These are phyloP conservation scores for Bretschneidera sinensis DNA, from an alignment of 345 rosid species.

Conservation along the genomic window DNA sequence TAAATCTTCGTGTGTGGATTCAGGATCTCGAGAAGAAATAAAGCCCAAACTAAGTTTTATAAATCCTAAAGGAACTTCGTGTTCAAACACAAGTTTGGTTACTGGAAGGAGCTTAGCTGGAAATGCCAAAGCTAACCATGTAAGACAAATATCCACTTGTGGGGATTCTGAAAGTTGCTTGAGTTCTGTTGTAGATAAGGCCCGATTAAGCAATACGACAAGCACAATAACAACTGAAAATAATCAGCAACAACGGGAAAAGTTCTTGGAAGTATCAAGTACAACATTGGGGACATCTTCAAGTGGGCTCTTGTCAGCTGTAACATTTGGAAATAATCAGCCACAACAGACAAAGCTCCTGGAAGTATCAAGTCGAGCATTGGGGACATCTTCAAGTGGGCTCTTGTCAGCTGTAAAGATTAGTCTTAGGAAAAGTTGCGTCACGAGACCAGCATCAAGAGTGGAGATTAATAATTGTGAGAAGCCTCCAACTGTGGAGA, in stretches of 20 bases:
- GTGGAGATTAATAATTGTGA: background rate
- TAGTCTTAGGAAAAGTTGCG: constrained; percentile 46
- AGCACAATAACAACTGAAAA: constrained; percentile 39
- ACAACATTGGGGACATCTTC: constrained; percentile 30
- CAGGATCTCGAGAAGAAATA: constrained; percentile 18
- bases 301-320: constrained; percentile 31
- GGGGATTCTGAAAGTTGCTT: constrained; percentile 11
- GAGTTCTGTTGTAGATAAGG: constrained; percentile 18
- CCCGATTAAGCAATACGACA: constrained; percentile 21
- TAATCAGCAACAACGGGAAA: constrained; percentile 24
- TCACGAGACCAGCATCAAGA: constrained; percentile 51
- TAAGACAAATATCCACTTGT: constrained; percentile 9
- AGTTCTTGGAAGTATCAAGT: constrained; percentile 26
- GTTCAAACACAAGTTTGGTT: constrained; percentile 21
- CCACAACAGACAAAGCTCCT: no score
- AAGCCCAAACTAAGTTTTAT: constrained; percentile 29
- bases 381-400: constrained; percentile 30
- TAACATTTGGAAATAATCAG: no score
- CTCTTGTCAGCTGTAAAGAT: constrained; percentile 35
- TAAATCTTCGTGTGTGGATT: constrained; percentile 14
- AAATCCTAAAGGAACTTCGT: constrained; percentile 28
- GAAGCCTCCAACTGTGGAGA: constrained; percentile 15
- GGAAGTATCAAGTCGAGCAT: constrained; percentile 37
- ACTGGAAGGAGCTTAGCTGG: constrained; percentile 17
- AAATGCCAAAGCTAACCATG: constrained; percentile 13